phyloP scores from a whole-genome alignment of 2,329 filamentous ascomycete genomes.

The Monilinia fructigena region DNA sequence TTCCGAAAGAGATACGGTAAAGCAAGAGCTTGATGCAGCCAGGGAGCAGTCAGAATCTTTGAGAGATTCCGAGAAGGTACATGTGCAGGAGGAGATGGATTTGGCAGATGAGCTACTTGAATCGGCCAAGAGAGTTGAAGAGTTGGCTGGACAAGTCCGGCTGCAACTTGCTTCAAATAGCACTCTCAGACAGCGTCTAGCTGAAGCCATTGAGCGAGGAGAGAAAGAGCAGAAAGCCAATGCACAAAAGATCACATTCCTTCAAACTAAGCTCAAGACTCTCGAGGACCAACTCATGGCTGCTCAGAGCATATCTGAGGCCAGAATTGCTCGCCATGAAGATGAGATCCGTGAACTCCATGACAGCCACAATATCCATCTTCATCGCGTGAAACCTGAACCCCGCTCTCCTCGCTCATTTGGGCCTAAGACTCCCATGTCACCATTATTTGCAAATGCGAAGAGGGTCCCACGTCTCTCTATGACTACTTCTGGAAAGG shows the following conservation, averaged over 20 bases:
- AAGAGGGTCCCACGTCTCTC: constrained; percentile 55
- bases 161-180: constrained; percentile 78
- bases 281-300: constrained; percentile 82
- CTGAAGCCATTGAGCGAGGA: constrained; percentile 76
- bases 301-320: constrained; percentile 84
- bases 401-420: constrained; percentile 49
- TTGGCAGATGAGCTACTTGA: constrained; percentile 69
- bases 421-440: constrained; percentile 59
- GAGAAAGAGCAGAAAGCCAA: constrained; percentile 81
- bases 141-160: constrained; percentile 75
- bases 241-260: constrained; percentile 74
- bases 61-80: constrained; percentile 54
- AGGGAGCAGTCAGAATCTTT: constrained; percentile 60
- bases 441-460: constrained; percentile 58
- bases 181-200: constrained; percentile 70
- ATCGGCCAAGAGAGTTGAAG: constrained; percentile 75
- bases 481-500: constrained; percentile 48
- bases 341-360: constrained; percentile 75
- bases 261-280: constrained; percentile 75
- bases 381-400: constrained; percentile 68
- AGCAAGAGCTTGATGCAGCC: constrained; percentile 62
- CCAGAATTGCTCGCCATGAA: constrained; percentile 78
- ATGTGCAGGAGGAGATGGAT: constrained; percentile 59
- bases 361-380: constrained; percentile 73
- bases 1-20: constrained; percentile 70